Base-by-base conservation (phyloP, 371 early-diverging fungal genomes). In the Mortierella sp. region DNA sequence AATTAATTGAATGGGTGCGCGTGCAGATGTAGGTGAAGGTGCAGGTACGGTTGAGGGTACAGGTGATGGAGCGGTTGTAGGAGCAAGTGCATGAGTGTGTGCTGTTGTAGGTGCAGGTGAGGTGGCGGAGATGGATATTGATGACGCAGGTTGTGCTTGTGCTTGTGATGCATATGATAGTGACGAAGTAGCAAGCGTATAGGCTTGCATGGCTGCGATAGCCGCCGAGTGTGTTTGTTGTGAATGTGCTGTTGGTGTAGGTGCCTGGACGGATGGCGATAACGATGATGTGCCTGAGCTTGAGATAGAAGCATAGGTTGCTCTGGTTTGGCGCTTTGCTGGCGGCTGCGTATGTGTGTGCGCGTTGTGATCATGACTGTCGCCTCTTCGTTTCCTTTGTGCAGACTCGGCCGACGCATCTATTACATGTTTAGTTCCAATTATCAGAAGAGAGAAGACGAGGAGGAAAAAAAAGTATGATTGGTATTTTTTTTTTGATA, bases 281-380 rank as follows among this genome's bases (percentile, higher is more conserved):
- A 24, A 42, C 8, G 68, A 24, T 42, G 68, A 38, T 1, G 63
- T 0, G 68, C 10, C 38, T 9, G 68, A 38, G 42, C 5, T 38
- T 38, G 42, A 38, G 42, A 38, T 38, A 38, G 42, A 38, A 68
- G 68, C 38, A 10, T 24, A 34, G 34, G 34, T 11, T 10, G 68
- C 68, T 24, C 68, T 68, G 10, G 68, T 68, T 68, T 68, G 68
- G 68, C 68, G 68, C 44, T 68, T 68, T 38, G 42, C 0, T 24
- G 42, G 68, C 3, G 68, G 68, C 68, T 68, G 68, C 9, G 42
- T 42, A 19, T 10, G 68, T 24, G 44, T 21, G 21, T 38, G 68
- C 44, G 44, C 9, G 21, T 38, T 21, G 24, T 21, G 68, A 24
- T 68, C 68, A 0, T 38, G 68, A 24, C 6, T 0, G 34, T 38